These are phyloP conservation scores for Ceratobasidium sp. DNA, from an alignment of 1,284 basidiomycete genomes.

Conservation along the genomic window DNA sequence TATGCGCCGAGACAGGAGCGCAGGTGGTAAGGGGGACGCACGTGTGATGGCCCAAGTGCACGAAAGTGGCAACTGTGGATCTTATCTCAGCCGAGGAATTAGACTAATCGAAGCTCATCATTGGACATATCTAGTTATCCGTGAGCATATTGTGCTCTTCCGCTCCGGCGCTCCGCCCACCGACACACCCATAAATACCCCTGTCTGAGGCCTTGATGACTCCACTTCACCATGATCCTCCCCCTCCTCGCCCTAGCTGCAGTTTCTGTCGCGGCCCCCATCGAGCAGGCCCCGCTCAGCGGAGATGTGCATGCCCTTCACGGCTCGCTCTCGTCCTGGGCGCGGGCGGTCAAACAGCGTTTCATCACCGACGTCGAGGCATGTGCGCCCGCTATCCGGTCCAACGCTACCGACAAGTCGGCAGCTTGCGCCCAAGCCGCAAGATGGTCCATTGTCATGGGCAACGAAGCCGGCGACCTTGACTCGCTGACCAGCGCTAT, in stretches of 20 bases:
- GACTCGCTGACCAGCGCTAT: constrained; percentile 34
- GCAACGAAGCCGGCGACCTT: constrained; percentile 40
- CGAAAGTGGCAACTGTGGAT: not conserved
- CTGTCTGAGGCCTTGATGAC: not conserved
- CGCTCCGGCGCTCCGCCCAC: not conserved
- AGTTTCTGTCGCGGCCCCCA: constrained; percentile 15
- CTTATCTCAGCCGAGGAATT: constrained; percentile 18
- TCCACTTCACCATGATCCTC: constrained; percentile 21
- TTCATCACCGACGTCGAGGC: constrained; percentile 27
- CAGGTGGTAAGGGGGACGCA: constrained; percentile 15
- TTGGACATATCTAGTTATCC: not conserved
- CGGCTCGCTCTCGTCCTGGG: constrained; percentile 32
- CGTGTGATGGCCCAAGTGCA: constrained; percentile 16
- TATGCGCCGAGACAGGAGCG: constrained; percentile 27
- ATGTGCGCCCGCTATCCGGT: constrained; percentile 11
- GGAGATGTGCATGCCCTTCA: constrained; percentile 21
- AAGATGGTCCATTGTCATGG: constrained; percentile 36
- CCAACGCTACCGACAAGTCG: constrained; percentile 22
- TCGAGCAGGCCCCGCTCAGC: constrained; percentile 21
- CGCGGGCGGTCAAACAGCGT: constrained; percentile 23
- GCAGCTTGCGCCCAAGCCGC: constrained; percentile 23
- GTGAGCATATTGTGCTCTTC: not conserved
- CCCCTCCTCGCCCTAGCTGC: constrained; percentile 19
- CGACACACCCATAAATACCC: not conserved
- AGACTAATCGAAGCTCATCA: constrained; percentile 16